Evolutionary conservation across 768 basidiomycete species (phyloP).

Genomic region (Pholiota molesta): DNA sequence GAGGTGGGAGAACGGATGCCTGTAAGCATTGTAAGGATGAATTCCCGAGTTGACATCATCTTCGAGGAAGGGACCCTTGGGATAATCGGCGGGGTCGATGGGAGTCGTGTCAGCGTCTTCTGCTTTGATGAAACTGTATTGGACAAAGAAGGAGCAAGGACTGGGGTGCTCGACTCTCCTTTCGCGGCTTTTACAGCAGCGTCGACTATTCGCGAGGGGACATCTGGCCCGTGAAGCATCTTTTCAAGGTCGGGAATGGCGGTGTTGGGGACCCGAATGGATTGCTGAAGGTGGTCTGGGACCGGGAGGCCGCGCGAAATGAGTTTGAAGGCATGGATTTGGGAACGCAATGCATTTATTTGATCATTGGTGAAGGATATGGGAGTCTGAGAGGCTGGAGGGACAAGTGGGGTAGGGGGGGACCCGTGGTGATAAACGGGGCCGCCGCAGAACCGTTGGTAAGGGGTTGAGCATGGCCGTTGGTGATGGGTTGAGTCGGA

Average conservation of each 20-base stretch:
- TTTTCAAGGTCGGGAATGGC: slow-evolving; percentile 68
- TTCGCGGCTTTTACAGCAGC: slow-evolving; percentile 76
- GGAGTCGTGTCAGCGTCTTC: slow-evolving; percentile 53
- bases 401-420: slow-evolving; percentile 50
- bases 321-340: slow-evolving; percentile 82
- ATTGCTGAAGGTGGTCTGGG: slow-evolving; percentile 70
- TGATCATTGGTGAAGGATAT: slow-evolving; percentile 81
- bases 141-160: slow-evolving; percentile 27
- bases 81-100: slow-evolving; percentile 59
- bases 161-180: slow-evolving; percentile 39
- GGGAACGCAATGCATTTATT: slow-evolving; percentile 74
- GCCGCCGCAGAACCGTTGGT: slow-evolving; percentile 45
- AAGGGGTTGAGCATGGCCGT: slow-evolving; percentile 51
- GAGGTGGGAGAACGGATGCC: slow-evolving; percentile 81
- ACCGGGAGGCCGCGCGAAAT: slow-evolving; percentile 67
- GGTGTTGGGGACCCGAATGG: slow-evolving; percentile 65
- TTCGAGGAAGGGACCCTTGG: slow-evolving; percentile 78
- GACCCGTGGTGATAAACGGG: slow-evolving; percentile 49
- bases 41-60: slow-evolving; percentile 79
- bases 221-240: slow-evolving; percentile 61
- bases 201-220: slow-evolving; percentile 67
- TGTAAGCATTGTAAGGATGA: slow-evolving; percentile 91
- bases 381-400: slow-evolving; percentile 65
- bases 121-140: slow-evolving; percentile 50
- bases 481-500: slow-evolving; percentile 38